Evolutionary conservation across 2,329 filamentous ascomycete genomes (phyloP).

Genomic region (Ustulina deusta): DNA sequence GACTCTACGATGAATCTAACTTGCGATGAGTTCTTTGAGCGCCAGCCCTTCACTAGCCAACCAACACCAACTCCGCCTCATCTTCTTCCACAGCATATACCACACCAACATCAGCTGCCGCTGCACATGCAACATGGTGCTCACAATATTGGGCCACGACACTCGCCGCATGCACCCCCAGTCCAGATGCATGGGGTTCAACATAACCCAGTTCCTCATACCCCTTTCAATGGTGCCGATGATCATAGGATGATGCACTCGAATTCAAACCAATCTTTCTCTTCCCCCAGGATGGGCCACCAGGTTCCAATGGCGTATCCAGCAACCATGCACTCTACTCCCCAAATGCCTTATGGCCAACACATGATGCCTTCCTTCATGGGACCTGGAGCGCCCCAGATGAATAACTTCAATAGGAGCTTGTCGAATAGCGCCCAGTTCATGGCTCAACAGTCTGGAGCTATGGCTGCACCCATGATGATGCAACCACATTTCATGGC

Average conservation of each 20-base stretch:
- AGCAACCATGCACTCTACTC: constrained; percentile 74
- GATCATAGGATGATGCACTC: constrained; percentile 91
- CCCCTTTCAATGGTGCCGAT: constrained; percentile 78
- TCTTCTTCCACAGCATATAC: constrained; percentile 73
- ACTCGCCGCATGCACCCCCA: constrained; percentile 80
- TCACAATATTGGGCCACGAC: constrained; percentile 74
- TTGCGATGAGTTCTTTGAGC: constrained; percentile 84
- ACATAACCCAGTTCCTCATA: constrained; percentile 73
- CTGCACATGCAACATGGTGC: constrained; percentile 82
- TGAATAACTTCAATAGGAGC: constrained; percentile 74
- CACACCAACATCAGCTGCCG: constrained; percentile 87
- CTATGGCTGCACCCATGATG: constrained; percentile 86
- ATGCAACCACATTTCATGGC: constrained; percentile 81
- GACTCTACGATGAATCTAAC: constrained; percentile 73
- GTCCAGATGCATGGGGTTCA: constrained; percentile 82
- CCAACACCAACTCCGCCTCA: constrained; percentile 77
- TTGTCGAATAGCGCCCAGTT: constrained; percentile 80
- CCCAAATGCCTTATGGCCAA: constrained; percentile 78
- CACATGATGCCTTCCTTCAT: constrained; percentile 78
- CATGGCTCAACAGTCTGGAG: constrained; percentile 74
- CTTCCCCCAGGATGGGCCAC: constrained; percentile 82
- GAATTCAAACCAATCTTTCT: constrained; percentile 84
- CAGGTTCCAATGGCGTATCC: constrained; percentile 78
- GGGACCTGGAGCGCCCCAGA: constrained; percentile 76
- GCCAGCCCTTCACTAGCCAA: constrained; percentile 68